Evolutionary conservation across 2,329 filamentous ascomycete genomes (phyloP), one percentile per base, ranked within the genome.

Genomic region (Ascochyta fabae): DNA sequence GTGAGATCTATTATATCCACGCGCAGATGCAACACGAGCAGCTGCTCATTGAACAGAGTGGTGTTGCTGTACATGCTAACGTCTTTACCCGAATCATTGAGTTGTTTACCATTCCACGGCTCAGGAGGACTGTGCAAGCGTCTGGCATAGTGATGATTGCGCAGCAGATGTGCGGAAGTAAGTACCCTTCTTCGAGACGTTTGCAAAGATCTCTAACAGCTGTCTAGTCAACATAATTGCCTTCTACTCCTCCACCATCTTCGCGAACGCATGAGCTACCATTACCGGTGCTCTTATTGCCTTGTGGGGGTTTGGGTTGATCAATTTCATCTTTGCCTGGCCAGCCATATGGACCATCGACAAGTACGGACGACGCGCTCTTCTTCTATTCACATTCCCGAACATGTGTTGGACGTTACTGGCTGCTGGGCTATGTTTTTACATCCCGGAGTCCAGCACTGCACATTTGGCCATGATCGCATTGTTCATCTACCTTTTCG

Each of bases 131-230:
- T 83, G 88, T 36, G 92, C 81, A 90, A 27, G 91, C 91, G 6
- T 89, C 90, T 0, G 90, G 87, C 61, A 86, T 86, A 1, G 90
- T 94, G 62, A 96, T 96, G 91, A 86, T 86, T 62, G 78, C 77
- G 0, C 85, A 88, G 64, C 85, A 88, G 66, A 82, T 88, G 77
- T 86, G 84, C 56, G 85, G 71, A 8, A 72, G 50, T 53, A 48
- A 23, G 50, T 47, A 15, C 4, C 10, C 23, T 10, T 13, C 3
- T 7, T 38, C 35, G 8, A 24, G 1, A 19, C 16, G 6, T 36
- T 19, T 4, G 15, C 16, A 35, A 41, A 46, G 23, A 52, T 27
- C 13, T 2, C 2, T 4, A 19, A 19, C 19, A 19, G 19, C 19
- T 19, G 19, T 13, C 3, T 8, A 53, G 49, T 78, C 60, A 79